Evolutionary conservation across 768 basidiomycete genomes (phyloP), one percentile per base, ranked within the genome.

Genomic region (Russula sp.): DNA sequence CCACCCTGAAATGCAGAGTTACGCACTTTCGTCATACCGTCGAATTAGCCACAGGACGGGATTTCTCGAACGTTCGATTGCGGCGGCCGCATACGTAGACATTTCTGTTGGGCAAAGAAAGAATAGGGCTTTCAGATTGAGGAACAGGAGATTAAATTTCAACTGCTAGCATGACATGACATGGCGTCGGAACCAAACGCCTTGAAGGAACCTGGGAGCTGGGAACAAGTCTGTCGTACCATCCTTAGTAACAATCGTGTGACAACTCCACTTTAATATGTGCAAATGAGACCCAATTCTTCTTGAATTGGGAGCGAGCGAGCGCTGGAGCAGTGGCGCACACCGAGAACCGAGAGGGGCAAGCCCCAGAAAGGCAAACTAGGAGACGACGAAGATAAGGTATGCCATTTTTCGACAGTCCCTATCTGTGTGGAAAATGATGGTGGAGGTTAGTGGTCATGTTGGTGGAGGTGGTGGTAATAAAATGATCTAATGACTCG

Each of bases 161-260:
- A 64, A 54, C 26, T 49, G 52, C 22, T 50, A 26, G 48, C 18
- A 54, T 40, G 53, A 20, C 24, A 30, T n/a, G n/a, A n/a, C n/a
- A 48, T 56, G 28, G 48, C 18, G 36, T 50, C 38, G 38, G 53
- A 22, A 28, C 11, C 24, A 60, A 49, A 49, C 48, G 48, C 53
- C 50, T 48, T 30, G 40, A 38, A 60, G 52, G 58, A 28, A 59
- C 46, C 59, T 60, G 63, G 63, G 63, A 59, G 53, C 59, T 60
- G 63, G 63, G 63, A 64, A 60, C 36, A 30, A 55, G 63, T 24
- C 63, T 64, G 63, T 55, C 60, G 59, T 16, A 22, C 49, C 40
- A n/a, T 32, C 36, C 16, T 55, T 60, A 59, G 63, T 16, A 36
- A 32, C 42, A 48, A 46, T 42, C 52, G 44, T 20, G 24, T 60